Evolutionary conservation across 2,329 filamentous ascomycete species (phyloP).

Genomic region (Aspergillus fumigatiaffinis): DNA sequence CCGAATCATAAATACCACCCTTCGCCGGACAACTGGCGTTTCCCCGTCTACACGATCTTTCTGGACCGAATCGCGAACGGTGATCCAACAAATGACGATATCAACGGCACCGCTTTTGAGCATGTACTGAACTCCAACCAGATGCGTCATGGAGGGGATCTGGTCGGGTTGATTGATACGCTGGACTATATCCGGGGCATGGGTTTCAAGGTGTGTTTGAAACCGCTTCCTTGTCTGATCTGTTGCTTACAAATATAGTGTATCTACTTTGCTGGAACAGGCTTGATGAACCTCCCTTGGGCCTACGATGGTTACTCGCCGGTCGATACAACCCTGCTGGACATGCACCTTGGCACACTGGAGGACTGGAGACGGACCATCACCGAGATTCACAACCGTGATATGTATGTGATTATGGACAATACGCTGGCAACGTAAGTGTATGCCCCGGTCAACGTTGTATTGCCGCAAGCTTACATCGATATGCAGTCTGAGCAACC

Average conservation of each 20-base stretch:
- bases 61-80: constrained; percentile 62
- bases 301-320: constrained; percentile 56
- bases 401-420: constrained; percentile 63
- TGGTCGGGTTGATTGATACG: constrained; percentile 54
- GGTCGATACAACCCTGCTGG: constrained; percentile 59
- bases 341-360: constrained; percentile 58
- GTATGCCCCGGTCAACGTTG: constrained; percentile 10
- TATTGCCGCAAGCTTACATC: background rate
- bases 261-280: constrained; percentile 58
- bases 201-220: constrained; percentile 51
- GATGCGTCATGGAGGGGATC: constrained; percentile 59
- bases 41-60: constrained; percentile 63
- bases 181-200: constrained; percentile 62
- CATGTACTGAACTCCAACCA: constrained; percentile 57
- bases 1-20: constrained; percentile 48
- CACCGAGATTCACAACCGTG: constrained; percentile 54
- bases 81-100: constrained; percentile 59
- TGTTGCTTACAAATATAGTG: constrained; percentile 35
- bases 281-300: constrained; percentile 62
- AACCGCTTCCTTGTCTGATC: background rate
- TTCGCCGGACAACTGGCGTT: constrained; percentile 59
- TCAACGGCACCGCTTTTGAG: constrained; percentile 57
- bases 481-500: constrained; percentile 46
- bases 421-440: constrained; percentile 60
- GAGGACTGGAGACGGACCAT: constrained; percentile 55